phyloP scores from a whole-genome alignment of 805 yeast species.

The Candida sanyiensis region DNA sequence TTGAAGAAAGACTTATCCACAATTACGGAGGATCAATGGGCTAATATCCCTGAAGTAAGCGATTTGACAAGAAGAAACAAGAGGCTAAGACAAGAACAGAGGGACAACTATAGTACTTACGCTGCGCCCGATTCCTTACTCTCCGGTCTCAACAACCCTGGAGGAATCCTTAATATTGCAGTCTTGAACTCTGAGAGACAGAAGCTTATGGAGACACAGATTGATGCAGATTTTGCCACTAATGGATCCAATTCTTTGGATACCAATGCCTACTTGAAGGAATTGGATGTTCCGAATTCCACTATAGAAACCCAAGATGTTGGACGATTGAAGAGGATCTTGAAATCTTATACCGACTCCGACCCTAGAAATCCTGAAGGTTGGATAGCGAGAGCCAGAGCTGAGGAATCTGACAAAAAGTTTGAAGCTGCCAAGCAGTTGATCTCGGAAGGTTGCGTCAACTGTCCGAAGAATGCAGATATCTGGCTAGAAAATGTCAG shows the following conservation, averaged over 20 bases:
- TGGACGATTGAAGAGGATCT: conserved; percentile 49
- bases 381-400: conserved; percentile 82
- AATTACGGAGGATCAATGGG: conserved; percentile 74
- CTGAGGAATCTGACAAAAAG: conserved; percentile 64
- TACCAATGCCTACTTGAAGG: conserved; percentile 33
- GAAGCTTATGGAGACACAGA: conserved; percentile 46
- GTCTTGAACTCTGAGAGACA: conserved; percentile 62
- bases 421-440: conserved; percentile 50
- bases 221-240: conserved; percentile 36
- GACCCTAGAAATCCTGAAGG: conserved; percentile 71
- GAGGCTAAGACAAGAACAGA: conserved; percentile 56
- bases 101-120: conserved; percentile 62
- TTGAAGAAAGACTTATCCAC: conserved; percentile 54
- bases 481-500: conserved; percentile 81
- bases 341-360: conserved; percentile 62
- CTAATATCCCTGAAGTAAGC: conserved; percentile 75
- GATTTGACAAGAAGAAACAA: conserved; percentile 81
- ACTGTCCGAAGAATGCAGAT: conserved; percentile 60
- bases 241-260: conserved; percentile 14
- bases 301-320: conserved; percentile 37
- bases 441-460: conserved; percentile 69
- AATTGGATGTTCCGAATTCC: background rate
- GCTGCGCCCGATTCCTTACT: conserved; percentile 76
- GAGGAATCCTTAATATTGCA: conserved; percentile 36
- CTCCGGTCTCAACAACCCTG: conserved; percentile 29